A percentile compares a stretch with the other conserved stretches of the same genome.
Conservation (phyloP, 2,329 filamentous ascomycete species). For the Ilyonectria sp. region DNA sequence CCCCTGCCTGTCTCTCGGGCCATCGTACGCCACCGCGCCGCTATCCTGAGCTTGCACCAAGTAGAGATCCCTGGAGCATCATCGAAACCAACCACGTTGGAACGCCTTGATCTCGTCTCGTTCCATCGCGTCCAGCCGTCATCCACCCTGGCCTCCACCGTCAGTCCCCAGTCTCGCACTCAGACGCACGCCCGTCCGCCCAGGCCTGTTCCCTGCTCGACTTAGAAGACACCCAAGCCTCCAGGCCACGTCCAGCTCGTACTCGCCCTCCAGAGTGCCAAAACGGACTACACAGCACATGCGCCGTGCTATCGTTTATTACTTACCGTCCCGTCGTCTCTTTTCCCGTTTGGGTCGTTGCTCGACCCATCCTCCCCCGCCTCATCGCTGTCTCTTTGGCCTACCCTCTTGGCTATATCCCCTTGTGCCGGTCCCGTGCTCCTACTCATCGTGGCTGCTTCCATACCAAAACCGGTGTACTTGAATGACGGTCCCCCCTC, state of each 20-base stretch:
- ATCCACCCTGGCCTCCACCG: slow-evolving; percentile 1
- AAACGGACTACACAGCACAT: slow-evolving; percentile 8
- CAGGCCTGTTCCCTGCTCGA: slow-evolving; percentile 12
- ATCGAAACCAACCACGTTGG: slow-evolving; percentile 23
- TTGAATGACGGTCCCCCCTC: slow-evolving; percentile 38
- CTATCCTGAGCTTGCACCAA: slow-evolving; percentile 17
- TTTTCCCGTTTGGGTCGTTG: slow-evolving; percentile 18
- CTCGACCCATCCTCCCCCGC: slow-evolving; percentile 26
- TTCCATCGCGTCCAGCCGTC: slow-evolving; percentile 10
- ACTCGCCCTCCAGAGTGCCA: slow-evolving; percentile 5
- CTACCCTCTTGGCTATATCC: slow-evolving; percentile 14
- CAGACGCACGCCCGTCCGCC: slow-evolving; percentile 15
- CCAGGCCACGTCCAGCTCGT: slow-evolving; percentile 9
- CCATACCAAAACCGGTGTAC: slow-evolving; percentile 29
- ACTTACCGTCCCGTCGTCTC: slow-evolving; percentile 7
- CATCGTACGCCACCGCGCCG: slow-evolving; percentile 14
- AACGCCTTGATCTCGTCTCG: slow-evolving; percentile 26
- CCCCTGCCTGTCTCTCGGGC: neutral
- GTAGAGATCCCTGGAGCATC: slow-evolving; percentile 25
- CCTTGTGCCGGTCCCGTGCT: slow-evolving; percentile 31
- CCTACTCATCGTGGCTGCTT: slow-evolving; percentile 23
- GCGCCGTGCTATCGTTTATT: slow-evolving; percentile 17
- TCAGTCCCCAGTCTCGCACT: slow-evolving; percentile 15
- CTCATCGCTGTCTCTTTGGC: neutral
- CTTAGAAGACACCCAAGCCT: slow-evolving; percentile 17